Evolutionary conservation across 805 yeast genomes (phyloP).

Genomic region (Candida krabiensis): DNA sequence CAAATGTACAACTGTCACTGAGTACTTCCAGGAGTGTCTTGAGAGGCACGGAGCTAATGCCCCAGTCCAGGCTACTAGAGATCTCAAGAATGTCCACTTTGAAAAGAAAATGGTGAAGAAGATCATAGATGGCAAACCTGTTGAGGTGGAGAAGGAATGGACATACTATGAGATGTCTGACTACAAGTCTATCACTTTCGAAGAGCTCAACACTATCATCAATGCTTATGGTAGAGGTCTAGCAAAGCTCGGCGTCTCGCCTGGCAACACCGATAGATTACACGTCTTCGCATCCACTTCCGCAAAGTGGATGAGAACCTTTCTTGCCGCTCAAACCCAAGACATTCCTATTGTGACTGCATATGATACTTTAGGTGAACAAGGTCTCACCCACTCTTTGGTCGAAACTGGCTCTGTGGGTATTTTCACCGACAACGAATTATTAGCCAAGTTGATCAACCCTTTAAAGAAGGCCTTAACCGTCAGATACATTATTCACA

Average conservation of each 20-base stretch:
- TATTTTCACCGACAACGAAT: constrained; percentile 79
- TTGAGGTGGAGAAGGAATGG: constrained; percentile 83
- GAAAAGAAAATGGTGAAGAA: constrained; percentile 77
- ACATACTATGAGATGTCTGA: constrained; percentile 73
- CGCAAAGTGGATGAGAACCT: constrained; percentile 87
- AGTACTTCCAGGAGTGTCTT: constrained; percentile 63
- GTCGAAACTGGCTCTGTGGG: constrained; percentile 77
- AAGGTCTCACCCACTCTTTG: constrained; percentile 83
- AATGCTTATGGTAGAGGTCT: constrained; percentile 73
- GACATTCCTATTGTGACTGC: constrained; percentile 90
- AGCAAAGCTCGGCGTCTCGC: constrained; percentile 66
- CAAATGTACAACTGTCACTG: constrained; percentile 68
- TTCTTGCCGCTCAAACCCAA: constrained; percentile 75
- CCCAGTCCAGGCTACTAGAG: constrained; percentile 76
- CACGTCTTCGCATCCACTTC: constrained; percentile 91
- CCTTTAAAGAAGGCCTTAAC: constrained; percentile 66
- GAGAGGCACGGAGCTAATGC: constrained; percentile 50
- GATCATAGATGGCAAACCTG: constrained; percentile 72
- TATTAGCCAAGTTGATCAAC: constrained; percentile 62
- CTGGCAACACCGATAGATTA: constrained; percentile 57
- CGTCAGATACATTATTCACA: constrained; percentile 70
- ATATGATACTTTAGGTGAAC: constrained; percentile 90
- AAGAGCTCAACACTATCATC: constrained; percentile 51
- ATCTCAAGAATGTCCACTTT: constrained; percentile 65
- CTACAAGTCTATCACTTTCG: constrained; percentile 65